Percentiles rank a stretch among this genome's conserved stretches.
Conservation (phyloP, 768 basidiomycete genomes). For the Hirschioporus abietinus region DNA sequence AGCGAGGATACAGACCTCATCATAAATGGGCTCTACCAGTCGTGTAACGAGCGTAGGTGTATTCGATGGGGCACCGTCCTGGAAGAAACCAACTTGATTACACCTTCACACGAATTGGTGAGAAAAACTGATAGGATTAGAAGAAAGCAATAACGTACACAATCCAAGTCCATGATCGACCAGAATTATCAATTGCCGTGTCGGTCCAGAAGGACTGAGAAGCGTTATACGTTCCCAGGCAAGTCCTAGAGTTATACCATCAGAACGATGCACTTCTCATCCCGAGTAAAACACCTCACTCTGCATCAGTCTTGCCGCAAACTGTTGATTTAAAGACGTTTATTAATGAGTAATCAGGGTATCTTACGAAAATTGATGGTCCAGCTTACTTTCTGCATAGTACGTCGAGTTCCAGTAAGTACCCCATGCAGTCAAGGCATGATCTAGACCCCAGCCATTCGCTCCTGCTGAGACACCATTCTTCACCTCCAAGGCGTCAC, state of each 20-base stretch:
- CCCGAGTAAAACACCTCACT: conserved; percentile 33
- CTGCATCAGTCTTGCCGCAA: conserved; percentile 40
- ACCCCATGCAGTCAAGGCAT: conserved; percentile 16
- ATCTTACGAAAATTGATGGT: background rate
- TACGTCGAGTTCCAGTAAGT: conserved; percentile 12
- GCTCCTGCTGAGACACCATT: conserved; percentile 33
- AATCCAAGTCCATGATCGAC: conserved; percentile 70
- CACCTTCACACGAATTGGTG: conserved; percentile 36
- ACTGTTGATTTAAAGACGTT: conserved; percentile 30
- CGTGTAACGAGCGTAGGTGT: conserved; percentile 31
- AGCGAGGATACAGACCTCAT: conserved; percentile 18
- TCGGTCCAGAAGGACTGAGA: conserved; percentile 44
- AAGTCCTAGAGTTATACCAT: conserved; percentile 21
- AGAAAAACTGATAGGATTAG: background rate
- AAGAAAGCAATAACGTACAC: conserved; percentile 30
- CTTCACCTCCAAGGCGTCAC: conserved; percentile 41
- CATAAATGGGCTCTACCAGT: conserved; percentile 26
- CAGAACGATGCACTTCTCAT: conserved; percentile 11
- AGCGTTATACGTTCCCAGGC: conserved; percentile 37
- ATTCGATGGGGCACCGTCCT: conserved; percentile 31
- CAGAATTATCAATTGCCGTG: conserved; percentile 46
- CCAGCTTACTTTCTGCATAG: conserved; percentile 8
- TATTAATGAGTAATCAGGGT: conserved; percentile 1
- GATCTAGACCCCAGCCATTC: conserved; percentile 19
- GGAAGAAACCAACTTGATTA: conserved; percentile 58